Conservation (phyloP, 495 filamentous ascomycete species). For the Penicillium desertorum region DNA sequence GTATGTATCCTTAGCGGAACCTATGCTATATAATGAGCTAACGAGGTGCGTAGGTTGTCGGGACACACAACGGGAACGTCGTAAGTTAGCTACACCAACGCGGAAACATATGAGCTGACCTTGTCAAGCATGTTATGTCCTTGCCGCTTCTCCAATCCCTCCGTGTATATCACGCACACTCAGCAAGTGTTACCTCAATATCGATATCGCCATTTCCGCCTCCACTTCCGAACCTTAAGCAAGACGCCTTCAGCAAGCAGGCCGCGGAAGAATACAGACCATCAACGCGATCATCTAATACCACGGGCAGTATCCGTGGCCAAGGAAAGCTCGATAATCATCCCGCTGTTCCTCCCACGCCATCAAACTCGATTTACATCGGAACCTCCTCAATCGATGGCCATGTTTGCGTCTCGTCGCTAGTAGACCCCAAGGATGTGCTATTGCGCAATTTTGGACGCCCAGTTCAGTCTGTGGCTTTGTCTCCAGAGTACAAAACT, state of each 20-base stretch:
- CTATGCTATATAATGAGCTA: slow-evolving; percentile 14
- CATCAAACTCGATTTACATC: slow-evolving; percentile 86
- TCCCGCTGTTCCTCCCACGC: slow-evolving; percentile 56
- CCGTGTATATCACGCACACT: slow-evolving; percentile 85
- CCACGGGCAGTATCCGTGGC: slow-evolving; percentile 51
- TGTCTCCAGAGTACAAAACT: slow-evolving; percentile 89
- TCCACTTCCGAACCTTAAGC: slow-evolving; percentile 59
- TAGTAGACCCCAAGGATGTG: slow-evolving; percentile 79
- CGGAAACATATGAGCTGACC: slow-evolving; percentile 23
- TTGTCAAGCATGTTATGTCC: slow-evolving; percentile 73
- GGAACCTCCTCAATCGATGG: slow-evolving; percentile 94
- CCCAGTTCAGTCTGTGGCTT: slow-evolving; percentile 82
- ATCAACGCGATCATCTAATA: slow-evolving; percentile 45
- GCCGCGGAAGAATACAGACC: slow-evolving; percentile 46
- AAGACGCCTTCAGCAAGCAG: slow-evolving; percentile 51
- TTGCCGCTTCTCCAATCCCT: slow-evolving; percentile 76
- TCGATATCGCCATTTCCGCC: slow-evolving; percentile 90
- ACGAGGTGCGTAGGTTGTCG: slow-evolving; percentile 64
- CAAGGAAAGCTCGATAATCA: slow-evolving; percentile 47
- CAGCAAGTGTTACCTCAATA: slow-evolving; percentile 82
- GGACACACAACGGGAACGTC: slow-evolving; percentile 96
- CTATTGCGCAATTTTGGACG: slow-evolving; percentile 88
- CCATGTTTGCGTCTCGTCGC: slow-evolving; percentile 83
- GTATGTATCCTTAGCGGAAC: slow-evolving; percentile 44
- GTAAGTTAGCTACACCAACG: slow-evolving; percentile 54